phyloP scores from a whole-genome alignment of 306 rosid genomes.

The Casuarina cunninghamiana region DNA sequence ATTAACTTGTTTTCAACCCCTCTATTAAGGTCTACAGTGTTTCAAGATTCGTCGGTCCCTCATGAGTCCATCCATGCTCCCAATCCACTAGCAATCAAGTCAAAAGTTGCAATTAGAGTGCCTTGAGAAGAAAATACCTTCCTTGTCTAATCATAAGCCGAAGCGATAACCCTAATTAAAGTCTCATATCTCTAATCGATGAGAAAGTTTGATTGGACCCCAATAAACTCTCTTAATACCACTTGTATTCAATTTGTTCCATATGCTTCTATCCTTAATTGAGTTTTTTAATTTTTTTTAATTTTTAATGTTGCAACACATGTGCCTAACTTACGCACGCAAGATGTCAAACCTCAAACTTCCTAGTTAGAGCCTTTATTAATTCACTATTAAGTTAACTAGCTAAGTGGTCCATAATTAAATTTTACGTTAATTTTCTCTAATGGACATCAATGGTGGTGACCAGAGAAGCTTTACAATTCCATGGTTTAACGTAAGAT shows the following conservation, averaged over 20 bases:
- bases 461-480: too few relatives aligned
- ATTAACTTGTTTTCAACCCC: conserved; percentile 36
- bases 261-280: conserved; percentile 15
- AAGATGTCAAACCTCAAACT: too few relatives aligned
- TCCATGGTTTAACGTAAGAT: not conserved
- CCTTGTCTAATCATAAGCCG: conserved; percentile 42
- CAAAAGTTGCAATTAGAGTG: conserved; percentile 67
- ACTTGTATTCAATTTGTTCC: conserved; percentile 22
- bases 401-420: too few relatives aligned
- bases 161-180: conserved; percentile 42
- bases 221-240: conserved; percentile 23
- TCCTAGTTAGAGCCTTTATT: too few relatives aligned
- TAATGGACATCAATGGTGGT: too few relatives aligned
- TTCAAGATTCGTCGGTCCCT: conserved; percentile 53
- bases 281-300: too few relatives aligned
- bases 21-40: conserved; percentile 7
- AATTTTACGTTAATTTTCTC: too few relatives aligned
- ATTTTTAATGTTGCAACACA: too few relatives aligned
- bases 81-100: conserved; percentile 54
- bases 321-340: too few relatives aligned
- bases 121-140: conserved; percentile 56
- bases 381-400: too few relatives aligned
- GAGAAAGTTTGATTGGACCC: conserved; percentile 45
- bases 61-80: conserved; percentile 34
- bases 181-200: conserved; percentile 47